These are phyloP conservation scores for Cytidiella melzeri DNA, from an alignment of 768 basidiomycete species.

Conservation along the genomic window DNA sequence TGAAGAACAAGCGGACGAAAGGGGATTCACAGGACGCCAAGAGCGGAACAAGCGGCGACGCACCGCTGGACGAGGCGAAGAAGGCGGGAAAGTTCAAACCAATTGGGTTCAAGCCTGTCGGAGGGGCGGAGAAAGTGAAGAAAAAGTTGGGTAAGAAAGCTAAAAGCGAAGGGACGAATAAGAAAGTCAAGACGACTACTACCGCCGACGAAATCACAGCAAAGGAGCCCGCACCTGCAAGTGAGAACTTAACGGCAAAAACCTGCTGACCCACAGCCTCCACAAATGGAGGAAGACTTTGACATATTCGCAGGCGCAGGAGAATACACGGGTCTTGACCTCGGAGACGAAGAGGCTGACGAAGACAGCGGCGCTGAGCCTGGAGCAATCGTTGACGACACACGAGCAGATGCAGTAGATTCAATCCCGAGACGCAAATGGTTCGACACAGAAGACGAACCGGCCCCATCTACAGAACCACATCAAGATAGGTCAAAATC, in stretches of 20 bases:
- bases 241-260: too few species aligned
- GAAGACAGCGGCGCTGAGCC: conserved; percentile 2
- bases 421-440: neutral
- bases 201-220: too few species aligned
- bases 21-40: conserved; percentile 13
- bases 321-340: conserved; percentile 69
- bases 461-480: neutral
- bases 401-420: neutral
- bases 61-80: conserved; percentile 31
- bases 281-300: conserved; percentile 55
- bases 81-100: conserved; percentile 41
- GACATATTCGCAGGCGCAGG: conserved; percentile 87
- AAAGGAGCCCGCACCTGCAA: too few species aligned
- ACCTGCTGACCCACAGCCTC: conserved; percentile 28
- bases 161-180: conserved; percentile 32
- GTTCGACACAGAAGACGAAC: conserved; percentile 5
- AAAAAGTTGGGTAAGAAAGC: conserved; percentile 40
- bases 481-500: too few species aligned
- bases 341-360: conserved; percentile 40
- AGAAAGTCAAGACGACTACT: too few species aligned
- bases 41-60: conserved; percentile 17
- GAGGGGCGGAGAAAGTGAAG: conserved; percentile 36
- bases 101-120: conserved; percentile 64
- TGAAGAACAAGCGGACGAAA: conserved; percentile 59
- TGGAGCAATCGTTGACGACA: neutral